Evolutionary conservation across 1,284 basidiomycete genomes (phyloP).

Genomic region (Apiotrichum veenhuisii): DNA sequence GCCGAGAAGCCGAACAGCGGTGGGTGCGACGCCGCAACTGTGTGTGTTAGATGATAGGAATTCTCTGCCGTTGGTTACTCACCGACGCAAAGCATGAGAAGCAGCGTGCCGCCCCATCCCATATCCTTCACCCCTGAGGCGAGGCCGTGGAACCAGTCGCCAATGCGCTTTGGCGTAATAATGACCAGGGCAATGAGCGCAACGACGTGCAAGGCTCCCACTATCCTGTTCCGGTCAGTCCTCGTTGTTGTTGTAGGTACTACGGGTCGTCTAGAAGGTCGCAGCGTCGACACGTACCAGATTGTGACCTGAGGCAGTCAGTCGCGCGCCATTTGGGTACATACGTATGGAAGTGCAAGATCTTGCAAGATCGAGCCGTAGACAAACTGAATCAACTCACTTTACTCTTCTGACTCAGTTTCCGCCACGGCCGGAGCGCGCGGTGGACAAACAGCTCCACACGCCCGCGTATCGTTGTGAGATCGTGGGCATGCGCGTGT

Average conservation of each 20-base stretch:
- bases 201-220: slow-evolving; percentile 19
- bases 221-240: not conserved
- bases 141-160: slow-evolving; percentile 39
- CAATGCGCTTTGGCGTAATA: slow-evolving; percentile 43
- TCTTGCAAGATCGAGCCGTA: not conserved
- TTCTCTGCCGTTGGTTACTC: slow-evolving; percentile 14
- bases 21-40: slow-evolving; percentile 47
- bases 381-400: slow-evolving; percentile 15
- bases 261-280: too few species aligned
- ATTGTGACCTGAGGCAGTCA: not conserved
- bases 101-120: slow-evolving; percentile 38
- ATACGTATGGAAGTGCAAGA: too few species aligned
- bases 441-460: slow-evolving; percentile 2
- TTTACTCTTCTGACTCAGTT: slow-evolving; percentile 30
- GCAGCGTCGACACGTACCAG: too few species aligned
- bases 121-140: slow-evolving; percentile 31
- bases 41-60: not conserved
- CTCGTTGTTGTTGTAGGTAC: too few species aligned
- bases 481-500: not conserved
- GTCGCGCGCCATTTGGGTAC: too few species aligned
- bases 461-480: slow-evolving; percentile 3
- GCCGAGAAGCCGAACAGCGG: slow-evolving; percentile 47
- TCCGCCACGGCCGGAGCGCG: slow-evolving; percentile 20
- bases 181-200: slow-evolving; percentile 31
- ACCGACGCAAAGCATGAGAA: slow-evolving; percentile 38